phyloP scores from a whole-genome alignment of 108 stramenopile species.

The Licmophora abbreviata region DNA sequence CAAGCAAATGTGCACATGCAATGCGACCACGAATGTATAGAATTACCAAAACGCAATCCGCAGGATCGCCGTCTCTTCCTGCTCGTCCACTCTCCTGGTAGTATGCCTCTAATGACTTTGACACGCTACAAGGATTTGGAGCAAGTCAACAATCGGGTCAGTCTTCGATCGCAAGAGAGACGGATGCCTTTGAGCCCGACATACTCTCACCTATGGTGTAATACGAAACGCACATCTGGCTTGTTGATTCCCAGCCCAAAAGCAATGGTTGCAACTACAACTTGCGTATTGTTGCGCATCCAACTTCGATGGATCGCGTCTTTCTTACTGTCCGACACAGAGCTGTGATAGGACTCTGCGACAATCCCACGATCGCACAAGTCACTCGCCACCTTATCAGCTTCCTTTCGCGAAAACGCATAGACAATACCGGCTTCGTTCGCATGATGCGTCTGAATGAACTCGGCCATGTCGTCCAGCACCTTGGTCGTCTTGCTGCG shows the following conservation, averaged over 20 bases:
- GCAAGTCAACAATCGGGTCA: background rate
- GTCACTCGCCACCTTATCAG: constrained; percentile 63
- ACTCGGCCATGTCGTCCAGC: constrained; percentile 62
- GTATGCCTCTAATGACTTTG: constrained; percentile 89
- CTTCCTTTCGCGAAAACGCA: constrained; percentile 83
- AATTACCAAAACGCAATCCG: constrained; percentile 85
- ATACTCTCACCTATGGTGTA: constrained; percentile 41
- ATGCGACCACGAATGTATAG: background rate
- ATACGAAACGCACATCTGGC: constrained; percentile 70
- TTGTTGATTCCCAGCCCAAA: constrained; percentile 98
- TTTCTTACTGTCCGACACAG: constrained; percentile 31
- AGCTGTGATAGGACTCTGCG: constrained; percentile 72
- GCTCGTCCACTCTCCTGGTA: constrained; percentile 95
- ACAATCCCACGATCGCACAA: constrained; percentile 71
- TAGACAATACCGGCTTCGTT: constrained; percentile 86
- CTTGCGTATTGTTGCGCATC: constrained; percentile 85
- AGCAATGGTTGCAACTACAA: constrained; percentile 92
- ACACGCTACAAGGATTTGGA: constrained; percentile 17
- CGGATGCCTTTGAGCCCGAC: background rate
- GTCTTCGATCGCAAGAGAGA: background rate
- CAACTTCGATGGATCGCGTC: constrained; percentile 64
- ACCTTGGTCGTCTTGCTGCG: constrained; percentile 47
- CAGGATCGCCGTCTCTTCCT: constrained; percentile 84
- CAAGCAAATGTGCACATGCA: background rate
- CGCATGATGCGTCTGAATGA: constrained; percentile 42